These are phyloP conservation scores for Colletotrichum sp. DNA, from an alignment of 2,329 filamentous ascomycete genomes.

Conservation along the genomic window DNA sequence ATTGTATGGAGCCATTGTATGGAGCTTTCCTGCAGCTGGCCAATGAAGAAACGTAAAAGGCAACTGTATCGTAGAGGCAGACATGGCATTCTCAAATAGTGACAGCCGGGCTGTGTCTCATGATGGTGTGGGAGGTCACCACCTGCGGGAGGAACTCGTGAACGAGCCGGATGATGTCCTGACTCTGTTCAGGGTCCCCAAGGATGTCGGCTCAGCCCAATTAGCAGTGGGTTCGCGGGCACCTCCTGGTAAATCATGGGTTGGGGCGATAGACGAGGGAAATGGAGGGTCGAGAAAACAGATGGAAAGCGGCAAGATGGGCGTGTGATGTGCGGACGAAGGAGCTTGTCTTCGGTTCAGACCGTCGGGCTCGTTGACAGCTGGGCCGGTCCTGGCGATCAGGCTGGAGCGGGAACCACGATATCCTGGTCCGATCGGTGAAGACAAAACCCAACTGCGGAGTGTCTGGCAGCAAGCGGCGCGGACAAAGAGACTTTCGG, in stretches of 20 bases:
- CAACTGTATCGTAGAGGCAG: not conserved
- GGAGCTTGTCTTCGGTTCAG: not conserved
- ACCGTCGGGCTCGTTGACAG: not conserved
- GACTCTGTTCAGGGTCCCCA: not conserved
- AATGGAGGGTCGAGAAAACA: not conserved
- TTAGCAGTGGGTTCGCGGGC: not conserved
- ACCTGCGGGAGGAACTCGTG: not conserved
- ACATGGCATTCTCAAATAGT: not conserved
- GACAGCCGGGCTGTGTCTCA: slow-evolving; percentile 3
- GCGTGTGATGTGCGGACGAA: not conserved
- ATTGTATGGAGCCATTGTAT: not conserved
- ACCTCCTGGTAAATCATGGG: not conserved
- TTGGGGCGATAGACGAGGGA: not conserved
- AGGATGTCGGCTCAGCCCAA: not conserved
- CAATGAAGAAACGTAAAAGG: not conserved
- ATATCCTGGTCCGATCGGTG: not conserved
- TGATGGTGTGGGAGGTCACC: slow-evolving; percentile 7
- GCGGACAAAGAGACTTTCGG: not conserved
- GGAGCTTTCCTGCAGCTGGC: not conserved
- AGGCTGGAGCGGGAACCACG: slow-evolving; percentile 3
- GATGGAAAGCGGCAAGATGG: not conserved
- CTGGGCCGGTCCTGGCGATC: slow-evolving; percentile 12
- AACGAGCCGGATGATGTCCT: slow-evolving; percentile 5
- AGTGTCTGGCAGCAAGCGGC: slow-evolving; percentile 1
- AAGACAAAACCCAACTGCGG: slow-evolving; percentile 7